Evolutionary conservation across 2,329 filamentous ascomycete species (phyloP).

Genomic region (Bipolaris victoriae): DNA sequence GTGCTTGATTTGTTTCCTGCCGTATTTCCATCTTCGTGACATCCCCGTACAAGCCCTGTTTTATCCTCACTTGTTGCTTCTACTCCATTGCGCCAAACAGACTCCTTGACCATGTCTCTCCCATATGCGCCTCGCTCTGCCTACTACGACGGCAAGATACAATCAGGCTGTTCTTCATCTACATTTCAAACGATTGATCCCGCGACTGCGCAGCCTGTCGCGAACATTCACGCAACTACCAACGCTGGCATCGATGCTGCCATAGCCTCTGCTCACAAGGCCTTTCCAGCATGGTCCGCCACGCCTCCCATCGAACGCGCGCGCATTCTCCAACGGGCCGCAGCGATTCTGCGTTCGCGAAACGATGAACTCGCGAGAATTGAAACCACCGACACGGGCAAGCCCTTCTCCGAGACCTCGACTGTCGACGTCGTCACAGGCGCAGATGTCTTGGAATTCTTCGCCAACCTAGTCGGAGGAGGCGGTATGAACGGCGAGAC

Average conservation of each 20-base stretch:
- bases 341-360: conserved; percentile 71
- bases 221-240: conserved; percentile 74
- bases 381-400: conserved; percentile 86
- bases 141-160: conserved; percentile 75
- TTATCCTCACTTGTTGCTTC: not conserved
- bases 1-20: conserved; percentile 1
- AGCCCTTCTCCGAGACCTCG: conserved; percentile 82
- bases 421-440: conserved; percentile 83
- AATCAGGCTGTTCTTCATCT: conserved; percentile 63
- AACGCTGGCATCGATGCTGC: conserved; percentile 72
- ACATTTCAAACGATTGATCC: conserved; percentile 78
- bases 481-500: conserved; percentile 83
- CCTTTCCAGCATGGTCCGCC: conserved; percentile 77
- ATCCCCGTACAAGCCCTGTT: not conserved
- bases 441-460: conserved; percentile 86
- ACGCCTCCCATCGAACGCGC: conserved; percentile 77
- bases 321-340: conserved; percentile 78
- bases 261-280: conserved; percentile 70
- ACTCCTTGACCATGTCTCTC: conserved; percentile 36
- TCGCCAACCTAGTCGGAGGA: conserved; percentile 76
- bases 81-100: conserved; percentile 4
- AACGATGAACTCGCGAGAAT: conserved; percentile 81
- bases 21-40: conserved; percentile 5
- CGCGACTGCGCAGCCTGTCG: conserved; percentile 70
- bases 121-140: conserved; percentile 65